These are phyloP conservation scores for Cryptococcus hybrid DNA, from an alignment of 1,284 basidiomycete genomes.

Conservation along the genomic window DNA sequence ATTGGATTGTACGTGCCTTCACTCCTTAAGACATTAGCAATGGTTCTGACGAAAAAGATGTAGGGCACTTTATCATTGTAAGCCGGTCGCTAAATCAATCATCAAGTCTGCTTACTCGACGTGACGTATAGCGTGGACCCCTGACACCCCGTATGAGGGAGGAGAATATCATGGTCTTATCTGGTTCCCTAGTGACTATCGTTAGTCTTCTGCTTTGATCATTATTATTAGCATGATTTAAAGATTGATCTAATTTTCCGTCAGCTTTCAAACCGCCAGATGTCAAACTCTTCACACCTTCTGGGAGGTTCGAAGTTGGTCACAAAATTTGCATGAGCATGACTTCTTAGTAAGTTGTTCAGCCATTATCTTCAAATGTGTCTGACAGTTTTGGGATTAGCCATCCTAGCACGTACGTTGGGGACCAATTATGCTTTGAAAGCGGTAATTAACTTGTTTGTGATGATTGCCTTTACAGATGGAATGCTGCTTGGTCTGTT, in stretches of 20 bases:
- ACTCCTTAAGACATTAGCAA: background rate
- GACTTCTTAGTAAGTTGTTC: background rate
- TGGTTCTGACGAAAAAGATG: constrained; percentile 6
- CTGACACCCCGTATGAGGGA: constrained; percentile 86
- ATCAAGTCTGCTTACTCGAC: constrained; percentile 1
- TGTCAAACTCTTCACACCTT: constrained; percentile 96
- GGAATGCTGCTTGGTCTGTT: constrained; percentile 51
- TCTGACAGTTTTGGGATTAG: constrained; percentile 14
- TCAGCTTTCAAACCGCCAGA: constrained; percentile 91
- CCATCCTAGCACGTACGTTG: constrained; percentile 46
- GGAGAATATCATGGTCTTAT: constrained; percentile 81
- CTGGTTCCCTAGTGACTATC: constrained; percentile 87
- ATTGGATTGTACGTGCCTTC: constrained; percentile 53
- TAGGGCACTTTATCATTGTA: constrained; percentile 91
- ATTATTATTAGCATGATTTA: too few relatives aligned
- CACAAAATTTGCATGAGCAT: constrained; percentile 58
- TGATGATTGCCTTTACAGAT: constrained; percentile 19
- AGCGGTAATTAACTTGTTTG: background rate
- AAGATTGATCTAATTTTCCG: background rate
- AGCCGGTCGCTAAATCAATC: constrained; percentile 19
- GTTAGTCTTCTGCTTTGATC: constrained; percentile 53
- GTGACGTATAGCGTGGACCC: constrained; percentile 71
- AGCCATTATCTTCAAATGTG: background rate
- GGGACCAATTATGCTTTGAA: background rate
- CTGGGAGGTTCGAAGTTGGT: constrained; percentile 87